phyloP scores from a whole-genome alignment of 2,329 filamentous ascomycete species.

The Phaeophleospora eucalypticola region DNA sequence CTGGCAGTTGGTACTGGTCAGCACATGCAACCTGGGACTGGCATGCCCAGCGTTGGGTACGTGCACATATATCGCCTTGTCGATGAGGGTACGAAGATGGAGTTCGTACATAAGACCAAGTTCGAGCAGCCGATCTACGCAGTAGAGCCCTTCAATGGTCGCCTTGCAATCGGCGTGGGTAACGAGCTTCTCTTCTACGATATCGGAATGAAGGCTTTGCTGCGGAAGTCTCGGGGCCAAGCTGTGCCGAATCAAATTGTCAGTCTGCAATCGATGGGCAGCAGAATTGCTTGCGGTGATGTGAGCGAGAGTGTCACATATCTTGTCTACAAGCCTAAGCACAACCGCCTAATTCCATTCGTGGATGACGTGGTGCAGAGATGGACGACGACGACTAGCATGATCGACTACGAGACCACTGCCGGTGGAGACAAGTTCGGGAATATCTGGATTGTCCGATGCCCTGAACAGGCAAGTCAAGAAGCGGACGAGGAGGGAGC shows the following conservation, averaged over 20 bases:
- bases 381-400: slow-evolving; percentile 85
- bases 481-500: slow-evolving; percentile 90
- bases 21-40: slow-evolving; percentile 55
- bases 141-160: slow-evolving; percentile 89
- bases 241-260: slow-evolving; percentile 63
- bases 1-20: slow-evolving; percentile 93
- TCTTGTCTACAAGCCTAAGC: slow-evolving; percentile 86
- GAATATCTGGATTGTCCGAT: slow-evolving; percentile 89
- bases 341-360: slow-evolving; percentile 90
- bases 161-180: slow-evolving; percentile 79
- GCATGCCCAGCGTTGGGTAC: slow-evolving; percentile 53
- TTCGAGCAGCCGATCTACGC: slow-evolving; percentile 85
- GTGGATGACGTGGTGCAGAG: slow-evolving; percentile 83
- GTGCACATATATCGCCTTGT: slow-evolving; percentile 90
- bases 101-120: slow-evolving; percentile 95
- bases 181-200: slow-evolving; percentile 83
- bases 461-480: slow-evolving; percentile 77
- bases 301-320: slow-evolving; percentile 88
- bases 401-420: slow-evolving; percentile 96
- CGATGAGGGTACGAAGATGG: slow-evolving; percentile 78
- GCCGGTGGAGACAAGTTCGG: slow-evolving; percentile 97
- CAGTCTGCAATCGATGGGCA: slow-evolving; percentile 79
- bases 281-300: slow-evolving; percentile 84
- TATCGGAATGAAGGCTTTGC: slow-evolving; percentile 83
- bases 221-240: slow-evolving; percentile 66